phyloP scores from a whole-genome alignment of 768 basidiomycete genomes.

The Lactarius deliciosus region DNA sequence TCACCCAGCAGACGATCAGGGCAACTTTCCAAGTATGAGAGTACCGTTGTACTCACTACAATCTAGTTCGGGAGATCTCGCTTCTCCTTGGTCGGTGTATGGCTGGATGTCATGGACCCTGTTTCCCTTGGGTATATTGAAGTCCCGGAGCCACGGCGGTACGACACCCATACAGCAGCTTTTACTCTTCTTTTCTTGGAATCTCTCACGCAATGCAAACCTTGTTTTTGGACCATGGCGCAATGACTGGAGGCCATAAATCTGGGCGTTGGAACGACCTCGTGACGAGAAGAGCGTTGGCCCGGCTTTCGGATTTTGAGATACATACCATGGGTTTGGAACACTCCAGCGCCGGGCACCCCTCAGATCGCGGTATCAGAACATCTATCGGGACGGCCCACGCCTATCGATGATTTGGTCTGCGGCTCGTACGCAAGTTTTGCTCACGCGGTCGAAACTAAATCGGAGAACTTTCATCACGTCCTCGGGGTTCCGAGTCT shows the following conservation, averaged over 20 bases:
- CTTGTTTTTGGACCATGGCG: not conserved
- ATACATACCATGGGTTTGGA: not conserved
- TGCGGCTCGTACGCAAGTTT: too few species aligned
- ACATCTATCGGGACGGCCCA: not conserved
- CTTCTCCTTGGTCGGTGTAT: not conserved
- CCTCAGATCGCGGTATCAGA: not conserved
- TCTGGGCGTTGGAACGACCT: not conserved
- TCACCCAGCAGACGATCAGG: not conserved
- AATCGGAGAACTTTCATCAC: not conserved
- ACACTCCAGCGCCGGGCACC: not conserved
- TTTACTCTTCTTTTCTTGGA: not conserved
- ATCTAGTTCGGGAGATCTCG: not conserved
- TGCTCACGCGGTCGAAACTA: not conserved
- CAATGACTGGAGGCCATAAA: not conserved
- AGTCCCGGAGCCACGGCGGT: too few species aligned
- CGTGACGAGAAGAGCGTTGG: not conserved
- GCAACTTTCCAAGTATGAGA: too few species aligned
- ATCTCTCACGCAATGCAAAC: not conserved
- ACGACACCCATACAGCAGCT: not conserved
- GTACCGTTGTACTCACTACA: not conserved
- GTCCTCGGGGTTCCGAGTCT: not conserved
- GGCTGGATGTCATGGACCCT: not conserved
- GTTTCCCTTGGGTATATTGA: not conserved
- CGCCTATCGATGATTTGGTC: not conserved
- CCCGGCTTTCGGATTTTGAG: not conserved